Conservation (phyloP, 2,329 filamentous ascomycete species). For the Dactylellina haptotyla region DNA sequence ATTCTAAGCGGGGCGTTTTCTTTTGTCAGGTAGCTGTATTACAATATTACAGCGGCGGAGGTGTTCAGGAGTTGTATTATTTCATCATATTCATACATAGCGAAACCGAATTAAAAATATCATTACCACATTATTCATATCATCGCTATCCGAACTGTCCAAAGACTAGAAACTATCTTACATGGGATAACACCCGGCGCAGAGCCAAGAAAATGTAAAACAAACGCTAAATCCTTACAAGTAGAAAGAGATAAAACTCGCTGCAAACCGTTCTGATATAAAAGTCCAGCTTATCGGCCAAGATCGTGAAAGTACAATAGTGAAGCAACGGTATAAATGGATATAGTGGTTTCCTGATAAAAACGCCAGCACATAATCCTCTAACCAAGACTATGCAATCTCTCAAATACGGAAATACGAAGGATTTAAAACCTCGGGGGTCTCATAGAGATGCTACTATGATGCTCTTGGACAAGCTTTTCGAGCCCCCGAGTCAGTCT, state of each 20-base stretch:
- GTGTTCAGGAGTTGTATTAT: conserved; percentile 10
- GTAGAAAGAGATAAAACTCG: background rate
- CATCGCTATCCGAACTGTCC: background rate
- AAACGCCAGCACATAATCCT: no score
- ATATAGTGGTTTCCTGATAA: background rate
- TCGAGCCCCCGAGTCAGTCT: conserved; percentile 73
- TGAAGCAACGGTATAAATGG: background rate
- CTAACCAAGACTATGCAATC: no score
- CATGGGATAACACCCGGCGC: background rate
- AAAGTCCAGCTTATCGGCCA: background rate
- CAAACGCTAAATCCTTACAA: background rate
- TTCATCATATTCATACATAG: background rate
- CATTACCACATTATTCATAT: background rate
- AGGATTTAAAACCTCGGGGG: background rate
- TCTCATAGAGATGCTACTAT: conserved; percentile 30
- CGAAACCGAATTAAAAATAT: background rate
- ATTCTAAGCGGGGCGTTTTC: conserved; percentile 13
- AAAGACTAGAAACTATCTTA: background rate
- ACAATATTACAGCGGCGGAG: background rate
- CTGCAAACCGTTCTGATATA: background rate
- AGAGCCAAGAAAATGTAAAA: background rate
- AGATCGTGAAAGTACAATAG: background rate
- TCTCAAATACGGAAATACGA: no score
- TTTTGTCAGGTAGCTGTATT: conserved; percentile 9
- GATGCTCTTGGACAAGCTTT: conserved; percentile 59